These are phyloP conservation scores for Eremothecium sinecaudum DNA, from an alignment of 1,139 yeast genomes.

Conservation along the genomic window DNA sequence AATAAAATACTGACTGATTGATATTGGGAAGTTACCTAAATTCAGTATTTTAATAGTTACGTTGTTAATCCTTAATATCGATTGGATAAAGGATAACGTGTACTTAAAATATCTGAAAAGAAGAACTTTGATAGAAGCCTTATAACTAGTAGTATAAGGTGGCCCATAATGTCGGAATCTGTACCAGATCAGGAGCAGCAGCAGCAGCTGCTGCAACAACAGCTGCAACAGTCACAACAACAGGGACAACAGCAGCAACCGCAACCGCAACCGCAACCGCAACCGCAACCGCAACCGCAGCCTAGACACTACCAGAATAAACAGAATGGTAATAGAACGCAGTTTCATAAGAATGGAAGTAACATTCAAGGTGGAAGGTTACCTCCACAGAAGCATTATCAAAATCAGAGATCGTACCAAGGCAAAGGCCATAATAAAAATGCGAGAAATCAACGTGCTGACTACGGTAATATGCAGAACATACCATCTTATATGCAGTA, in stretches of 20 bases:
- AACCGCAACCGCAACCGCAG: constrained; percentile 8
- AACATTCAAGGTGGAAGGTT: constrained; percentile 1
- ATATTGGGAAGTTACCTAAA: neutral
- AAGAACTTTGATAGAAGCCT: no score
- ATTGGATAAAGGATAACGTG: no score
- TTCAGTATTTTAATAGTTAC: no score
- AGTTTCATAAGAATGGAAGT: constrained; percentile 4
- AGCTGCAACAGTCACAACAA: constrained; percentile 6
- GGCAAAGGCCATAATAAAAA: constrained; percentile 4
- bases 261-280: constrained; percentile 7
- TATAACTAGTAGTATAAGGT: no score
- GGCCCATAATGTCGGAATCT: neutral
- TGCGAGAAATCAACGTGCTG: constrained; percentile 3
- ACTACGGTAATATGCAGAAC: constrained; percentile 2
- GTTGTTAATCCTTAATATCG: no score
- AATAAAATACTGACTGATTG: neutral
- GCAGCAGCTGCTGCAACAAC: constrained; percentile 8
- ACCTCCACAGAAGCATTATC: constrained; percentile 4
- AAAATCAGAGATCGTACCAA: constrained; percentile 8
- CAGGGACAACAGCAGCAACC: constrained; percentile 9
- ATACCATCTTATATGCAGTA: constrained; percentile 5
- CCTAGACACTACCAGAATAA: constrained; percentile 6
- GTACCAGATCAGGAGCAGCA: constrained; percentile 5
- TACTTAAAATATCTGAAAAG: no score
- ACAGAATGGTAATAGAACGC: constrained; percentile 3